Conservation (phyloP, 2,329 filamentous ascomycete genomes). For the Ceratocystis variospora region DNA sequence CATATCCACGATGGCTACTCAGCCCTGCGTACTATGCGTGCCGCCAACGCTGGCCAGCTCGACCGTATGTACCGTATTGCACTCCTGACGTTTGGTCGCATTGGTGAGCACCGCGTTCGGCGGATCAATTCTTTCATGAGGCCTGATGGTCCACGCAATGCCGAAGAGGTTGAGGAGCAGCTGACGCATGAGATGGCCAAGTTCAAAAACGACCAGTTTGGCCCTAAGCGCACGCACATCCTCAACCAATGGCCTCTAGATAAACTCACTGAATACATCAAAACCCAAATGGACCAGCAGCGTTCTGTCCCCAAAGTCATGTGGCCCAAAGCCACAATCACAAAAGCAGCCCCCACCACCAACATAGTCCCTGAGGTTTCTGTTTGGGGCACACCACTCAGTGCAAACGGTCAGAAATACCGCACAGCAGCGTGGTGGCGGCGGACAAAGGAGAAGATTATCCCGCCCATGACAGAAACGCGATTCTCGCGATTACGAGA, state of each 20-base stretch:
- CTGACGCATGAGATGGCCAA: conserved; percentile 15
- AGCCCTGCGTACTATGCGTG: conserved; percentile 36
- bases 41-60: conserved; percentile 39
- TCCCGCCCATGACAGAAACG: conserved; percentile 28
- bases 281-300: conserved; percentile 30
- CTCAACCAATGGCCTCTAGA: conserved; percentile 37
- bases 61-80: conserved; percentile 36
- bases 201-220: not conserved
- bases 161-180: conserved; percentile 29
- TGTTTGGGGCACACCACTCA: conserved; percentile 35
- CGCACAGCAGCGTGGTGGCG: conserved; percentile 33
- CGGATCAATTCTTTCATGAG: conserved; percentile 32
- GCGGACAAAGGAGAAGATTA: conserved; percentile 31
- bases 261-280: conserved; percentile 32
- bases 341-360: not conserved
- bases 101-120: conserved; percentile 37
- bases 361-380: conserved; percentile 32
- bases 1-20: conserved; percentile 32
- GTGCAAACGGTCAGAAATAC: conserved; percentile 8
- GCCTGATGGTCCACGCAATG: conserved; percentile 29
- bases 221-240: conserved; percentile 24
- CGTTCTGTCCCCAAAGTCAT: conserved; percentile 20
- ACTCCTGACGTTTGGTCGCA: conserved; percentile 37
- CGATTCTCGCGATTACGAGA: conserved; percentile 8
- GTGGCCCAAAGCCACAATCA: conserved; percentile 25